Evolutionary conservation across 306 rosid genomes (phyloP), one percentile per base, ranked within the genome.

Genomic region (Sechiopsis laciniata): DNA sequence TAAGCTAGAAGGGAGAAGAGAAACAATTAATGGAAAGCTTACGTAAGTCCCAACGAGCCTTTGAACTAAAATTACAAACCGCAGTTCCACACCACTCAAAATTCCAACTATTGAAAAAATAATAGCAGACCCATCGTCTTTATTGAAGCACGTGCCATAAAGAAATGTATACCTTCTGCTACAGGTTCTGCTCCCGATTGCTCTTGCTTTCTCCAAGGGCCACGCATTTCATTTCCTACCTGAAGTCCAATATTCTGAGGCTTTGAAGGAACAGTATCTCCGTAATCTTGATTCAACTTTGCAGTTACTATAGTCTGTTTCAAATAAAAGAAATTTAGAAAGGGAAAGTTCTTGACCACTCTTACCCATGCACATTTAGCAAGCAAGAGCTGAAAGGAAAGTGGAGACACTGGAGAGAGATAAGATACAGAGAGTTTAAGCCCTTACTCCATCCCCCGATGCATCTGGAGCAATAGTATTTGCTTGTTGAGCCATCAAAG

Each of bases 251-350:
- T 67, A 79, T 87, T 78, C 32, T 78, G 86, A 72, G 82, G 92
- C 76, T 81, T 82, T 50, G 96, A 84, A 55, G 97, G 97, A 78
- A 94, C 90, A 42, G 99, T 91, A 71, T 83, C 96, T 77, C 97
- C 95, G 79, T 91, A 94, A 45, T 83, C 91, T 15, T 94, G 88
- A 79, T 87, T 87, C 75, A 84, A 81, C 46, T 84, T 80, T 76
- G 75, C 80, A 78, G 77, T 78, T 68, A 22, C 81, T 70, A 77
- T 61, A 46, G 87, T 50, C 90, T 89, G 88, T 77, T 83, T 77
- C 79, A 89, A 50, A 78, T 72, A 69, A 78, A 26, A 64, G 54
- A 45, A 40, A 60, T 53, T 42, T n/a, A 52, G 71, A 76, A 79
- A 16, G 50, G 55, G 50, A 45, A 21, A 29, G 13, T 74, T 79